Conservation (phyloP, 345 rosid genomes). For the Durio zibethinus region DNA sequence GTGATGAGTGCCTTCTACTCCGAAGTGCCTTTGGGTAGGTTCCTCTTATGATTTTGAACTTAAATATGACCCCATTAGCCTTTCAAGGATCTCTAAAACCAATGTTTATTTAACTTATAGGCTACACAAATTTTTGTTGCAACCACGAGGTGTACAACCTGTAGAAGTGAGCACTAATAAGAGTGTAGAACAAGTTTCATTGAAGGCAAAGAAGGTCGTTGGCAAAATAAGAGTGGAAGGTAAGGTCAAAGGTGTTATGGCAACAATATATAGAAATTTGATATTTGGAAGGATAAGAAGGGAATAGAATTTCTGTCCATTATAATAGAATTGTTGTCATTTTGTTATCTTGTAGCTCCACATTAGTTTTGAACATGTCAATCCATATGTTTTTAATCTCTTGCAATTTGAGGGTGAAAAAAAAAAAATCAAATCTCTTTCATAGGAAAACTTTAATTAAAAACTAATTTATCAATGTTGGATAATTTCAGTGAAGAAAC, state of each 20-base stretch:
- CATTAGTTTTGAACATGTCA: neutral
- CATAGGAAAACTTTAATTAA: neutral
- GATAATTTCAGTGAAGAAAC: slow-evolving; percentile 58
- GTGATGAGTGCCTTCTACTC: slow-evolving; percentile 81
- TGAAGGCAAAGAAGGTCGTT: slow-evolving; percentile 56
- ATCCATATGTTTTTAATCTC: neutral
- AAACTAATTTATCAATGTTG: slow-evolving; percentile 11
- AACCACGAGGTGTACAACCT: slow-evolving; percentile 66
- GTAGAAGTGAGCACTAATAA: slow-evolving; percentile 37
- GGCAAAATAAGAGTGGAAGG: slow-evolving; percentile 93
- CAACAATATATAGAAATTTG: neutral
- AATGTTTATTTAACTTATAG: slow-evolving; percentile 29
- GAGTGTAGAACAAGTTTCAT: slow-evolving; percentile 43
- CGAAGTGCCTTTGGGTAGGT: slow-evolving; percentile 93
- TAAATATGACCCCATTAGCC: neutral
- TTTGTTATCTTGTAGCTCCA: neutral
- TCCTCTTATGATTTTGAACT: slow-evolving; percentile 8
- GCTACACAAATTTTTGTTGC: slow-evolving; percentile 77
- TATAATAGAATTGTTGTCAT: neutral
- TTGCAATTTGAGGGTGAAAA: neutral
- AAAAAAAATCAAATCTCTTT: neutral
- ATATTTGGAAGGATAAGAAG: neutral
- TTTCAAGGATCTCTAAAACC: neutral
- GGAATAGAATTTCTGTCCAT: neutral
- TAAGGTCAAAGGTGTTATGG: slow-evolving; percentile 24